Base-by-base conservation (phyloP, 2,329 filamentous ascomycete genomes). In the Aureobasidium namibiae region DNA sequence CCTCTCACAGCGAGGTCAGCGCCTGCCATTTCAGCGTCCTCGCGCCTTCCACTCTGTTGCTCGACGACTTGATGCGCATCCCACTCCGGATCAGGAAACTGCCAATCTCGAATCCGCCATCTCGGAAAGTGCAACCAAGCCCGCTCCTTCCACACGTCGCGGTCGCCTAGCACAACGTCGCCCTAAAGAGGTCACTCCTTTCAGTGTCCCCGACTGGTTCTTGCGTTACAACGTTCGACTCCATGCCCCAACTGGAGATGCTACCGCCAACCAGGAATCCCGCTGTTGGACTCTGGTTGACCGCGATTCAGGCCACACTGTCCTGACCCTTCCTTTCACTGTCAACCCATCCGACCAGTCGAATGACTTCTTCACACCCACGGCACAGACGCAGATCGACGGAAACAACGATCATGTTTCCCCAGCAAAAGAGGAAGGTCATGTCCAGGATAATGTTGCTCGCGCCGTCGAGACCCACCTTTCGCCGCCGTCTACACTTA, bases 181-280 rank as follows among this genome's bases (percentile, higher is more conserved):
- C 7, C 52, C 50, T 38, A 56, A 56, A 33, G 59, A 61, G 39
- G 42, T 52, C n/a, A 33, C 59, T 24, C 34, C 50, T 7, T 61
- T 60, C n/a, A 59, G 46, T 23, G 45, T 73, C n/a, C 71, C 71
- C 13, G 66, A 70, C 6, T 73, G 71, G 71, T 73, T 73, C 56
- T 53, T 73, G 46, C 65, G 65, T 24, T 64, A 71, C 53, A 73
- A 73, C 64, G 69, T 73, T 45, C 65, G 66, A 44, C 61, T 72
- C 14, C 60, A 62, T 26, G 54, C 58, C 21, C 42, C 54, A 1
- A 8, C 41, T 21, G 13, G 24, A 14, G 24, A 31, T 13, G 33
- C 41, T 13, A 31, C 26, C 4, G 21, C 57, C 48, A 18, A 24
- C 18, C 16, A 21, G 5, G 57, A 52, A 29, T 29, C 45, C 18